Conservation (phyloP, 108 stramenopile species). For the Chaetoceros muelleri region DNA sequence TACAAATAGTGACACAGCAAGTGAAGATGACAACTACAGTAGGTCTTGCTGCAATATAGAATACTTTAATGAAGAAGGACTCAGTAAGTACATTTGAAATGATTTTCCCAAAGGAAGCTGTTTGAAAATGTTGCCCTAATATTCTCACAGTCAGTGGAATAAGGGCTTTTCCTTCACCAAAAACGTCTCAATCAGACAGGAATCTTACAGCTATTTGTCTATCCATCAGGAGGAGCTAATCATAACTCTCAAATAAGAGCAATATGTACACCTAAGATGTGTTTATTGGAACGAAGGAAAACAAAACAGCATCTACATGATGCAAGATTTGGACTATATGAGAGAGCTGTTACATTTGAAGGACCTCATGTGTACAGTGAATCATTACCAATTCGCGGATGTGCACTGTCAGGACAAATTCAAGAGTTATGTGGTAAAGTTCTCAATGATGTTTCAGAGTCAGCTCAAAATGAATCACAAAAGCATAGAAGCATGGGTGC, state of each 20-base stretch:
- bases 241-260: slow-evolving; percentile 48
- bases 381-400: slow-evolving; percentile 56
- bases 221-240: slow-evolving; percentile 44
- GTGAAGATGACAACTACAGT: slow-evolving; percentile 12
- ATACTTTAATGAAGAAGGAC: slow-evolving; percentile 55
- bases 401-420: slow-evolving; percentile 43
- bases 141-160: too few relatives aligned
- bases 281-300: slow-evolving; percentile 61
- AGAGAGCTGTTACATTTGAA: slow-evolving; percentile 72
- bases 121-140: too few relatives aligned
- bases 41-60: slow-evolving; percentile 44
- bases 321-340: slow-evolving; percentile 63
- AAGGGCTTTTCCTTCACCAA: too few relatives aligned
- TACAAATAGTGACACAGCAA: slow-evolving; percentile 8
- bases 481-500: slow-evolving; percentile 31
- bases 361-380: slow-evolving; percentile 66
- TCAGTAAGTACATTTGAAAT: slow-evolving; percentile 25
- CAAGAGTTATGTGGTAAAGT: slow-evolving; percentile 63
- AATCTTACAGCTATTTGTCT: slow-evolving; percentile 69
- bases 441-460: slow-evolving; percentile 52
- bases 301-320: slow-evolving; percentile 67
- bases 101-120: too few relatives aligned
- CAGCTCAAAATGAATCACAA: slow-evolving; percentile 10
- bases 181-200: slow-evolving; percentile 63
- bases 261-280: slow-evolving; percentile 78